Evolutionary conservation across 371 early-diverging fungal species (phyloP).

Genomic region (Umbelopsis sp.): DNA sequence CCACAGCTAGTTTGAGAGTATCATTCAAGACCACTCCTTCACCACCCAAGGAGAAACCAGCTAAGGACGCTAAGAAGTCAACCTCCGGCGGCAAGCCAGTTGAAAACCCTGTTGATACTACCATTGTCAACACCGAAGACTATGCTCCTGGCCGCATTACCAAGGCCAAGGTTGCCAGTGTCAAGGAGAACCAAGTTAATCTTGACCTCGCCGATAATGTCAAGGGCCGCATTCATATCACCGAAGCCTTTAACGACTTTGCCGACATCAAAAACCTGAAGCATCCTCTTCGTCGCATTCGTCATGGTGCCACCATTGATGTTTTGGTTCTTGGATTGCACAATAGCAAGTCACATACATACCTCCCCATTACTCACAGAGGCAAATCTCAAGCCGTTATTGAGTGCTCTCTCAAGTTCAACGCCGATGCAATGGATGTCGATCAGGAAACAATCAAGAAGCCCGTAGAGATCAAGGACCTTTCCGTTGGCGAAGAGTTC

Average conservation of each 20-base stretch:
- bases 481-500: conserved; percentile 52
- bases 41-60: conserved; percentile 29
- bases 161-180: conserved; percentile 54
- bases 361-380: conserved; percentile 64
- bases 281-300: conserved; percentile 45
- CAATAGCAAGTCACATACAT: conserved; percentile 58
- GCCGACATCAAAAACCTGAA: conserved; percentile 42
- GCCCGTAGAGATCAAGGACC: conserved; percentile 33
- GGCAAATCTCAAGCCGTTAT: conserved; percentile 27
- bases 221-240: conserved; percentile 69
- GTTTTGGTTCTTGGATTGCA: conserved; percentile 72
- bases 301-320: conserved; percentile 41
- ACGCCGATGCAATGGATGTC: conserved; percentile 20
- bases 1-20: conserved; percentile 30
- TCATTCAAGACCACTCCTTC: conserved; percentile 36
- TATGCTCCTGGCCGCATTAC: conserved; percentile 58
- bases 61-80: conserved; percentile 38
- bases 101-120: conserved; percentile 47
- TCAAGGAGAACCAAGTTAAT: conserved; percentile 65
- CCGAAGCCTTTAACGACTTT: conserved; percentile 59
- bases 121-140: conserved; percentile 55
- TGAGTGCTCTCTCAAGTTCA: conserved; percentile 35
- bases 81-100: conserved; percentile 13
- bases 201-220: conserved; percentile 66
- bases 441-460: conserved; percentile 20